Base-by-base conservation (phyloP, 805 yeast genomes). In the Ogataea sp. region DNA sequence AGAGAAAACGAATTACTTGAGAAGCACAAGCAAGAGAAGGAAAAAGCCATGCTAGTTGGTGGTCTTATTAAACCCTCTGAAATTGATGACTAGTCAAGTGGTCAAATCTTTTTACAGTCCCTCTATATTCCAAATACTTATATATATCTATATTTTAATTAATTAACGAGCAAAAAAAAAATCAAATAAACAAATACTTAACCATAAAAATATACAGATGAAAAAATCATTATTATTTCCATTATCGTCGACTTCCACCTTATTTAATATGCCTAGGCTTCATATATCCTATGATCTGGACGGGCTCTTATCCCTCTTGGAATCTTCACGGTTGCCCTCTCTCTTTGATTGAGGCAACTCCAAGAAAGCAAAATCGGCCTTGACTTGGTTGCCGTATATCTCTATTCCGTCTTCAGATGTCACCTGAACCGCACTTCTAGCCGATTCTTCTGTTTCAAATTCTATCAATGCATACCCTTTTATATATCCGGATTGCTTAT, bases 1-100 rank as follows among this genome's bases (percentile, higher is more conserved):
- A 83, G 80, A 56, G 95, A 87, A 60, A 68, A 68, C 37, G 95
- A 86, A 58, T 60, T 77, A 43, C 61, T 69, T 45, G 95, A 85
- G 59, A 80, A 78, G 57, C 73, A 70, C 47, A 75, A 71, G 56
- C 58, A 71, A 43, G 90, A 85, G 51, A 81, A 80, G 55, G 90
- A 86, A 61, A 78, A 75, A 51, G 96, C 95, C 38, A 68, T 83
- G 49, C 78, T 76, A 64, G 83, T 90, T 49, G 97, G 97, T 52
- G 98, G 98, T 37, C 71, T 90, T 58, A 68, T 93, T 56, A 90
- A 88, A 61, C 98, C 98, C 24, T 79, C 94, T 18, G 98, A 90
- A 52, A 74, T 90, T 76, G 96, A 84, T 49, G 96, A 89, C 37
- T 57, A 40, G 38, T n/a, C n/a, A n/a, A n/a, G n/a, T n/a, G n/a